Base-by-base conservation (phyloP, 192 early-diverging fungal genomes). In the Phlyctochytrium bullatum region DNA sequence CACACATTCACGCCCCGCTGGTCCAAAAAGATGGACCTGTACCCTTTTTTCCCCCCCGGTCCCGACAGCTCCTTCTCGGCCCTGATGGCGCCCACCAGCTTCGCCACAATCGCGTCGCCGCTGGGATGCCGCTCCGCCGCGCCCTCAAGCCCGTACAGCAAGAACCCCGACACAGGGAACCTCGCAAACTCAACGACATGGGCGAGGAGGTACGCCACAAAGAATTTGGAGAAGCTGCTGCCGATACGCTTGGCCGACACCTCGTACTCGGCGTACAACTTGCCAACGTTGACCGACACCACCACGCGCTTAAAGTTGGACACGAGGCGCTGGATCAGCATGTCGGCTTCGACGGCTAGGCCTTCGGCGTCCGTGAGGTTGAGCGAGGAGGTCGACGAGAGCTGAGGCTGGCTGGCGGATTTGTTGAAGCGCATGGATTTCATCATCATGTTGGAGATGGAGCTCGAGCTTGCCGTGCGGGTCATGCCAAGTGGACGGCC, bases 41-140 rank as follows among this genome's bases (percentile, higher is more conserved):
- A 6, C 40, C 20, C 20, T 20, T 47, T 47, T 6, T 47, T 20
- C 6, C 40, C 40, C 40, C 40, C 40, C 10, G 6, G 6, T 47
- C 40, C 40, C 6, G 40, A 6, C 40, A 47, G 10, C 12, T 57
- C 54, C 20, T 6, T 14, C 27, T 57, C 54, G 27, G 14, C 54
- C 54, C 54, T 57, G 14, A 57, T 6, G 6, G 54, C 54, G 6
- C 12, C 16, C 6, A 57, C 27, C 54, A 57, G 54, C 54, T 57
- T 57, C 12, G 10, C 16, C 14, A 57, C 27, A 10, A 57, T 25
- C 4, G 16, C 6, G 27, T 28, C 54, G 12, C 27, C 27, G 27
- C 12, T 20, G 6, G 54, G 27, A 14, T 14, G 27, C 54, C 4
- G 20, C 27, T 28, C 6, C 14, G 6, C 54, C 20, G 54, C 54